Evolutionary conservation across 1,284 basidiomycete species (phyloP).

Genomic region (Cystobasidiaceae sp.): DNA sequence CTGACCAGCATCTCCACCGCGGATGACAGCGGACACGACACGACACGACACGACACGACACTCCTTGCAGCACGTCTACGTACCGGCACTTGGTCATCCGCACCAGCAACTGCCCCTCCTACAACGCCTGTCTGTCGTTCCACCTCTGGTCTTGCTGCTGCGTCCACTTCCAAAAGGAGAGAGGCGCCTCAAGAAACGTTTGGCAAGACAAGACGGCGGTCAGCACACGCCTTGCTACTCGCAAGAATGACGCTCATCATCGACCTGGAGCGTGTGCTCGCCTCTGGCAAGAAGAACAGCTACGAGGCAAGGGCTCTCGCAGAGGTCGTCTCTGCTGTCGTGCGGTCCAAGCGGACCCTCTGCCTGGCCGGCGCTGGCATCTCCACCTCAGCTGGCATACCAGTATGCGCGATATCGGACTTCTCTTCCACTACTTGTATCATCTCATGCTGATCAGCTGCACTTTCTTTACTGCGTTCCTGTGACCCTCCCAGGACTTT

Average conservation of each 20-base stretch:
- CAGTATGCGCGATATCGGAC: constrained; percentile 52
- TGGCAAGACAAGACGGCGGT: not conserved
- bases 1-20: no score
- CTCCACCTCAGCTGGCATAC: constrained; percentile 44
- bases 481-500: constrained; percentile 54
- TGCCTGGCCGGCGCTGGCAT: constrained; percentile 32
- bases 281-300: constrained; percentile 2
- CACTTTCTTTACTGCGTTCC: no score
- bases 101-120: no score
- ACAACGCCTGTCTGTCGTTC: no score
- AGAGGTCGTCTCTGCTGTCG: constrained; percentile 4
- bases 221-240: not conserved
- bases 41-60: no score
- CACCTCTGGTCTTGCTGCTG: no score
- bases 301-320: constrained; percentile 7
- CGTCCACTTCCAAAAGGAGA: no score
- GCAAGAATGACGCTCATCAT: not conserved
- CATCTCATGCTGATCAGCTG: not conserved
- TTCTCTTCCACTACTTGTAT: not conserved
- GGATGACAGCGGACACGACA: no score
- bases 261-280: constrained; percentile 13
- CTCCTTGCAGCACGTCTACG: no score
- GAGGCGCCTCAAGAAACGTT: not conserved
- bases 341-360: constrained; percentile 16
- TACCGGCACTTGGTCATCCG: no score